Percentiles rank a stretch among this genome's conserved stretches.
Evolutionary conservation across 2,329 filamentous ascomycete species (phyloP).

Genomic region (Stagonosporopsis tanaceti): DNA sequence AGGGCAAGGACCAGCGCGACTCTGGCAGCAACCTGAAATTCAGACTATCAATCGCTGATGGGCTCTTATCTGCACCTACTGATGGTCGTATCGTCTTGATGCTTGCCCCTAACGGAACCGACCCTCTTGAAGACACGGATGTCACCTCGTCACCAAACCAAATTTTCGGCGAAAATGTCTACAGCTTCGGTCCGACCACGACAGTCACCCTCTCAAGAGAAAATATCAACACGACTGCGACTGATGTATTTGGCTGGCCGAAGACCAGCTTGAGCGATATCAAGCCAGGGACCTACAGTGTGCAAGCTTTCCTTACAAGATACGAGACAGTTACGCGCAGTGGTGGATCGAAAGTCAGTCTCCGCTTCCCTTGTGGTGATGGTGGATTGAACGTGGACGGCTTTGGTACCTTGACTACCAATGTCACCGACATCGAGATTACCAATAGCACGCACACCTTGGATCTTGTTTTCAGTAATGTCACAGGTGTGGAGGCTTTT

Average conservation of each 20-base stretch:
- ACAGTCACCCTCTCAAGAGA: slow-evolving; percentile 40
- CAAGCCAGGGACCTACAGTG: slow-evolving; percentile 41
- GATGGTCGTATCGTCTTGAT: slow-evolving; percentile 46
- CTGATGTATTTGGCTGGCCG: slow-evolving; percentile 46
- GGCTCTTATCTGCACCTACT: slow-evolving; percentile 35
- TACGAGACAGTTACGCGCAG: slow-evolving; percentile 48
- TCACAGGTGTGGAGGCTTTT: slow-evolving; percentile 33
- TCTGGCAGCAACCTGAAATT: slow-evolving; percentile 17
- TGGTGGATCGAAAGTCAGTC: slow-evolving; percentile 47
- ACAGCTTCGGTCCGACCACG: slow-evolving; percentile 28
- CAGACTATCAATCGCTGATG: slow-evolving; percentile 37
- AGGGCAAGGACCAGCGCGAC: not conserved
- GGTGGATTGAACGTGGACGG: slow-evolving; percentile 41
- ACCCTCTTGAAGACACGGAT: slow-evolving; percentile 49
- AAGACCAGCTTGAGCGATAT: slow-evolving; percentile 44
- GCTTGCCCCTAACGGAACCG: slow-evolving; percentile 44
- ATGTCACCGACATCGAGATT: slow-evolving; percentile 34
- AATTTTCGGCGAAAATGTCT: slow-evolving; percentile 52
- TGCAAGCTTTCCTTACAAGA: slow-evolving; percentile 48
- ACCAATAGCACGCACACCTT: slow-evolving; percentile 40
- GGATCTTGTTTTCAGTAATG: slow-evolving; percentile 42
- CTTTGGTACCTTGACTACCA: slow-evolving; percentile 42
- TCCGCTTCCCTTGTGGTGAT: slow-evolving; percentile 51
- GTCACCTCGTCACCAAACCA: slow-evolving; percentile 45
- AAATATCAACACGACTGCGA: slow-evolving; percentile 31